phyloP scores from a whole-genome alignment of 169 alveolate species.

The Cryptosporidium sp. region DNA sequence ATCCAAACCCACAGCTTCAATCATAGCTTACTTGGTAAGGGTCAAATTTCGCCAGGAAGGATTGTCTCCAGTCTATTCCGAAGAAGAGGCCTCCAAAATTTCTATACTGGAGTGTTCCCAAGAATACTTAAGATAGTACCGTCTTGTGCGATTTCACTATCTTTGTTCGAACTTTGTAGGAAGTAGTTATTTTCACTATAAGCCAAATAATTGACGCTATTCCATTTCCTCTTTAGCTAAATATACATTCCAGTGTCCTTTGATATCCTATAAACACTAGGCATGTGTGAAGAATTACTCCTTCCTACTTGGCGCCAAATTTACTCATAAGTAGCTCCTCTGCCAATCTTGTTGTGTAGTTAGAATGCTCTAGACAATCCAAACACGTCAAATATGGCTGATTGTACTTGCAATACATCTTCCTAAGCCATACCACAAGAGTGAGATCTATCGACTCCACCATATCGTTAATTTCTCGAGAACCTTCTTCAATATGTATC shows the following conservation, averaged over 20 bases:
- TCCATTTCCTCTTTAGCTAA: not conserved
- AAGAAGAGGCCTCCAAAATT: slow-evolving; percentile 70
- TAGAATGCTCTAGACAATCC: slow-evolving; percentile 22
- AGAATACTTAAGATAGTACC: slow-evolving; percentile 79
- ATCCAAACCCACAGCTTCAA: slow-evolving; percentile 77
- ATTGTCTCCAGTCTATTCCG: slow-evolving; percentile 35
- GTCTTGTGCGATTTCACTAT: slow-evolving; percentile 78
- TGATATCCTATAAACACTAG: not conserved
- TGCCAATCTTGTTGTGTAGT: slow-evolving; percentile 42
- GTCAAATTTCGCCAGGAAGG: slow-evolving; percentile 19
- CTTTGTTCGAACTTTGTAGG: slow-evolving; percentile 33
- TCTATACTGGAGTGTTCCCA: slow-evolving; percentile 78
- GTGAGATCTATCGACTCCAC: slow-evolving; percentile 55
- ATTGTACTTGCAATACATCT: slow-evolving; percentile 39
- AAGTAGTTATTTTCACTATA: not conserved
- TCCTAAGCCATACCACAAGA: slow-evolving; percentile 65
- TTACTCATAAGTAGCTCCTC: slow-evolving; percentile 37
- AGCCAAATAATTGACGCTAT: not conserved
- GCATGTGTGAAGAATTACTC: not conserved
- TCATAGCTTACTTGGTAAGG: slow-evolving; percentile 67
- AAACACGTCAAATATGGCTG: slow-evolving; percentile 18
- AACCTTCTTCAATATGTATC: not conserved
- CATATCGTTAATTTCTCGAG: not conserved
- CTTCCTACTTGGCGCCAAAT: not conserved
- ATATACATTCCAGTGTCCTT: not conserved